Evolutionary conservation across 768 basidiomycete species (phyloP).

Genomic region (Suillus clintonianus): DNA sequence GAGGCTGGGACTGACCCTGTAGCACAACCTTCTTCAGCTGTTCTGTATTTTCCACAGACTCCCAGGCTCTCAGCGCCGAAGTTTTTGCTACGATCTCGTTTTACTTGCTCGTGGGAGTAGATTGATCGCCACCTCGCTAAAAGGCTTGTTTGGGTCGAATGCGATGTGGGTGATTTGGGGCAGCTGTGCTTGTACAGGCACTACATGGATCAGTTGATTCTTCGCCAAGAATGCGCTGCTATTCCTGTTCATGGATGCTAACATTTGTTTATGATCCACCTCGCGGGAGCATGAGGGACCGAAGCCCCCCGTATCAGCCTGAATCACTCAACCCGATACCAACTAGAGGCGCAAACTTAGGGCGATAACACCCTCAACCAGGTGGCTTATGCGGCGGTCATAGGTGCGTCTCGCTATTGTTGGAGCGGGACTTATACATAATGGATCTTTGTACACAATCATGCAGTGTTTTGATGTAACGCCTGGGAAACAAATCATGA

Average conservation of each 20-base stretch:
- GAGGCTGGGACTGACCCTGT: neutral
- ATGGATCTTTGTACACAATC: neutral
- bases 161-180: neutral
- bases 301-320: too few species aligned
- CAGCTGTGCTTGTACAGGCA: neutral
- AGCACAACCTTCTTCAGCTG: neutral
- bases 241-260: neutral
- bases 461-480: neutral
- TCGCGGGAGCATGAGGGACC: too few species aligned
- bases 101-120: neutral
- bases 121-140: neutral
- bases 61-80: neutral
- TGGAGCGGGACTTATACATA: neutral
- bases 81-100: neutral
- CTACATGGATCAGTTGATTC: neutral
- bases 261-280: neutral
- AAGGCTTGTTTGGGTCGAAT: neutral
- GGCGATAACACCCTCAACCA: too few species aligned
- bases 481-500: neutral
- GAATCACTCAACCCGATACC: too few species aligned
- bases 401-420: too few species aligned
- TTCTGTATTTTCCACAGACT: neutral
- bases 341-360: neutral
- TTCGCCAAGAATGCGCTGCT: neutral
- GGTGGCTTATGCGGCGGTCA: too few species aligned